Evolutionary conservation across 768 basidiomycete genomes (phyloP).

Genomic region (Tricholoma terreum): DNA sequence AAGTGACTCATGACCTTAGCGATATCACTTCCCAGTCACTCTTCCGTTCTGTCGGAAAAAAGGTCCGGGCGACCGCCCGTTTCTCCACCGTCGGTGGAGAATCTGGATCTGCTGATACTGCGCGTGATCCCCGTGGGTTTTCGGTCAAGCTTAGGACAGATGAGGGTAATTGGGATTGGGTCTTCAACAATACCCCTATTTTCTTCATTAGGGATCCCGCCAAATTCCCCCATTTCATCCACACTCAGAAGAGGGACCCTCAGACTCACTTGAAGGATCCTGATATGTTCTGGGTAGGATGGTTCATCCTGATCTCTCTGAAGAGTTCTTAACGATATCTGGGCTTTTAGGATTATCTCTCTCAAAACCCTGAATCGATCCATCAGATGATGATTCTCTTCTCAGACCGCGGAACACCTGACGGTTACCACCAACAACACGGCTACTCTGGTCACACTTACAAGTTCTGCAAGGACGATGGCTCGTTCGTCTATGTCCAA

Average conservation of each 20-base stretch:
- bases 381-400: constrained; percentile 89
- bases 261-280: constrained; percentile 89
- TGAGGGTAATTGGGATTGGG: constrained; percentile 91
- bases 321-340: constrained; percentile 14
- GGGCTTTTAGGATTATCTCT: constrained; percentile 73
- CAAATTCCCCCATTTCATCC: constrained; percentile 93
- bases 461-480: constrained; percentile 84
- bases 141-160: constrained; percentile 86
- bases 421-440: constrained; percentile 83
- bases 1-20: constrained; percentile 80
- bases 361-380: constrained; percentile 84
- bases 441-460: constrained; percentile 93
- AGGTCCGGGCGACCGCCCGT: constrained; percentile 73
- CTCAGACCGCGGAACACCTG: constrained; percentile 94
- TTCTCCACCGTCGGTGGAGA: constrained; percentile 96
- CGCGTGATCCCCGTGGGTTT: constrained; percentile 92
- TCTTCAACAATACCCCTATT: constrained; percentile 89
- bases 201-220: constrained; percentile 87
- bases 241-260: constrained; percentile 90
- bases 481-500: constrained; percentile 83
- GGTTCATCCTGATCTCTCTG: background rate
- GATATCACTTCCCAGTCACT: constrained; percentile 75
- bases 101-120: constrained; percentile 85
- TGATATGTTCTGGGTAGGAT: constrained; percentile 77
- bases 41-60: constrained; percentile 62